phyloP scores from a whole-genome alignment of 1,284 basidiomycete species.

The Chalciporus sp. region DNA sequence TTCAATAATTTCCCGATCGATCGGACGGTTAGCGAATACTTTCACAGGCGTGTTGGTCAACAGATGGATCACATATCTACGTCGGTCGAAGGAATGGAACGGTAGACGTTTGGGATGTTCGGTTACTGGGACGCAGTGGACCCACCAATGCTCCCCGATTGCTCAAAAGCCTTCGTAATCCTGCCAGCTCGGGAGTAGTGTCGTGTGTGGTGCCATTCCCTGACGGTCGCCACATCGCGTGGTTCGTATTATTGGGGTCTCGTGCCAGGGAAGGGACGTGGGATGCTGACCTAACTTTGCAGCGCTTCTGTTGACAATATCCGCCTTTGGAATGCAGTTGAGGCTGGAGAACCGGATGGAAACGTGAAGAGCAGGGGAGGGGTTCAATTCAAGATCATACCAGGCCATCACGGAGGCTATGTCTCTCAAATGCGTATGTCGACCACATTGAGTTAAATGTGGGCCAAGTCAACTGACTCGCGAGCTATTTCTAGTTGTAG shows the following conservation, averaged over 20 bases:
- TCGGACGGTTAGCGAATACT: not conserved
- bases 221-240: slow-evolving; percentile 87
- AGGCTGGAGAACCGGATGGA: slow-evolving; percentile 68
- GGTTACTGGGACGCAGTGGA: slow-evolving; percentile 65
- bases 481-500: slow-evolving; percentile 66
- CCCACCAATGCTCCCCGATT: slow-evolving; percentile 67
- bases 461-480: slow-evolving; percentile 21
- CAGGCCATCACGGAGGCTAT: slow-evolving; percentile 94
- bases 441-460: slow-evolving; percentile 12
- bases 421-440: slow-evolving; percentile 86
- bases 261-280: slow-evolving; percentile 22
- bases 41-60: slow-evolving; percentile 89
- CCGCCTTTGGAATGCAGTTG: slow-evolving; percentile 89
- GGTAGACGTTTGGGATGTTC: slow-evolving; percentile 94
- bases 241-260: slow-evolving; percentile 50
- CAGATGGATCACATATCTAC: slow-evolving; percentile 86
- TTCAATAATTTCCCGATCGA: slow-evolving; percentile 6
- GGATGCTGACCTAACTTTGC: slow-evolving; percentile 21
- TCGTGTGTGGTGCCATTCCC: slow-evolving; percentile 91
- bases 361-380: slow-evolving; percentile 60
- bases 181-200: slow-evolving; percentile 87
- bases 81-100: slow-evolving; percentile 91
- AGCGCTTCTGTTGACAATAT: slow-evolving; percentile 95
- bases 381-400: slow-evolving; percentile 92
- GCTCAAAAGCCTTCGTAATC: slow-evolving; percentile 83